A percentile compares a stretch with the other conserved stretches of the same genome.
Conservation (phyloP, 805 yeast species). For the Vanderwaltozyma yarrowii region DNA sequence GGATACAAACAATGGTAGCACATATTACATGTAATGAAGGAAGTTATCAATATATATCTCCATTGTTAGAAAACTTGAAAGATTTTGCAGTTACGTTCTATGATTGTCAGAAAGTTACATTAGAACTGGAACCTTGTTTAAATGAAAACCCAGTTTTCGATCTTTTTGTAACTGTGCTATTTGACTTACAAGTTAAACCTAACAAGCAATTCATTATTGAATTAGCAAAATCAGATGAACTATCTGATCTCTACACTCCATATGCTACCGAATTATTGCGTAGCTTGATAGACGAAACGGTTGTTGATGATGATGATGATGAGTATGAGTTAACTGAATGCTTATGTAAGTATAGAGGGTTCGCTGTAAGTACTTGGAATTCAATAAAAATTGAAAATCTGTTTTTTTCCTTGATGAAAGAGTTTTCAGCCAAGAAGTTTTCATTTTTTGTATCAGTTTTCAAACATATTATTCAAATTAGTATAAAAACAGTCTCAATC, state of each 20-base stretch:
- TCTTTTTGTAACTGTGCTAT: conserved; percentile 19
- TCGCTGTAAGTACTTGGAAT: conserved; percentile 21
- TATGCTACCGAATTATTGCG: not conserved
- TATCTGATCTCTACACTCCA: not conserved
- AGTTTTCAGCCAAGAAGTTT: conserved; percentile 20
- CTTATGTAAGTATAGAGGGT: conserved; percentile 11
- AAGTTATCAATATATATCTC: conserved; percentile 26
- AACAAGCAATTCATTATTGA: conserved; percentile 22
- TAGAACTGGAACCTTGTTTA: not conserved
- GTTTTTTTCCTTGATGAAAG: not conserved
- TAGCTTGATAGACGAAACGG: not conserved
- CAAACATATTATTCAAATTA: conserved; percentile 8
- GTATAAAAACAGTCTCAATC: conserved; percentile 2
- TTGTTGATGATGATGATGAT: not conserved
- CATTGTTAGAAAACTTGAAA: conserved; percentile 26
- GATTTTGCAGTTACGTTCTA: conserved; percentile 33
- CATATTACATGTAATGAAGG: conserved; percentile 27
- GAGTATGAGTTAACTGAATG: not conserved
- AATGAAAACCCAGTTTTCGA: conserved; percentile 12
- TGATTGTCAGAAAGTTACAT: conserved; percentile 8
- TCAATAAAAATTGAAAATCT: not conserved
- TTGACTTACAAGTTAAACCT: conserved; percentile 8
- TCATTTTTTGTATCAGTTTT: conserved; percentile 22
- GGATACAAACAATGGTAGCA: conserved; percentile 31
- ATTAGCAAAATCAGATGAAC: conserved; percentile 15